phyloP scores from a whole-genome alignment of 208 protist genomes.

The Porcisia deanei region DNA sequence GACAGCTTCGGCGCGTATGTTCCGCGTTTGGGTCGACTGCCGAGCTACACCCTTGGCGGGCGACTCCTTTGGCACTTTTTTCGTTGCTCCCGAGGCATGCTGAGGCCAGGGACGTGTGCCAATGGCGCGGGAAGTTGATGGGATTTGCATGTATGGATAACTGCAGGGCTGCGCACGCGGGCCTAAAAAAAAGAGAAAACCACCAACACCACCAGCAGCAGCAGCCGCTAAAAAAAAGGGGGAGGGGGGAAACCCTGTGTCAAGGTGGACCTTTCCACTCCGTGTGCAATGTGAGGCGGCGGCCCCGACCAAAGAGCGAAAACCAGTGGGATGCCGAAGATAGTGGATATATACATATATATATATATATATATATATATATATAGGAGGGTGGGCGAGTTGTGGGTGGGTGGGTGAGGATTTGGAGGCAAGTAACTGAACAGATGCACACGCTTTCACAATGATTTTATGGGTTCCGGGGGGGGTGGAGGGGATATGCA shows the following conservation, averaged over 20 bases:
- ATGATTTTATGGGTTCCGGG: neutral
- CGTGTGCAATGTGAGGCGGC: neutral
- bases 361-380: neutral
- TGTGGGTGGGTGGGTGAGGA: neutral
- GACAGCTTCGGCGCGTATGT: constrained; percentile 12
- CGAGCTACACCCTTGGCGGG: neutral
- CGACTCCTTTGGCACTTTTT: constrained; percentile 3
- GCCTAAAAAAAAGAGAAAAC: neutral
- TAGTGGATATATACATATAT: no score
- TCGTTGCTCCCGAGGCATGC: neutral
- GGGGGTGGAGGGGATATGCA: neutral
- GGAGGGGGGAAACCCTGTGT: neutral
- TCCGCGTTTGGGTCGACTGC: neutral
- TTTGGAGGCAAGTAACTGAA: neutral
- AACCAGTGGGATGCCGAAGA: no score
- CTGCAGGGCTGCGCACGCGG: neutral
- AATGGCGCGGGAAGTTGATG: neutral
- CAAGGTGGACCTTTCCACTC: neutral
- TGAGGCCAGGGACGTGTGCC: constrained; percentile 1
- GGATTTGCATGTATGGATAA: neutral
- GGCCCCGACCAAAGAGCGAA: no score
- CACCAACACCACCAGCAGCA: no score
- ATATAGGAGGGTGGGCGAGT: neutral
- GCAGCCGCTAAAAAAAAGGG: no score
- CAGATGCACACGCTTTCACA: neutral